phyloP scores from a whole-genome alignment of 768 basidiomycete genomes.

The Lactarius indigo region DNA sequence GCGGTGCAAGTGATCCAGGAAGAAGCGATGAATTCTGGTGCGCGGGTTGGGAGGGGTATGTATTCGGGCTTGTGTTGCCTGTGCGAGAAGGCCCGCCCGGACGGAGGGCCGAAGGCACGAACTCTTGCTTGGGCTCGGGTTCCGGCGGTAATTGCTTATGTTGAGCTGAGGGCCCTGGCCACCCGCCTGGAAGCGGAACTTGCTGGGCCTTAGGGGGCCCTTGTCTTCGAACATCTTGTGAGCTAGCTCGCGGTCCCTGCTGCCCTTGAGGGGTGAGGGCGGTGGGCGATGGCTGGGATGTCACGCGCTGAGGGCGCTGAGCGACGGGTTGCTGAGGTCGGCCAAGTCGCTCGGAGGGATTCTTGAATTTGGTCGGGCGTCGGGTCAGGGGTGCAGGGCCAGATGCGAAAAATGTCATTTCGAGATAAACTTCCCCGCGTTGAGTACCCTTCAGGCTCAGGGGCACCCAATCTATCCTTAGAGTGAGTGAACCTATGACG shows the following conservation, averaged over 20 bases:
- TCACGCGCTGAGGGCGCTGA: constrained; percentile 3
- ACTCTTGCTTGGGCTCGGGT: constrained; percentile 11
- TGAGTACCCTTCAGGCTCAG: constrained; percentile 56
- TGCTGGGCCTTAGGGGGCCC: constrained; percentile 4
- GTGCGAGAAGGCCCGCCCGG: constrained; percentile 14
- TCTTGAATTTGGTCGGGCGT: constrained; percentile 32
- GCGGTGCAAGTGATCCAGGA: constrained; percentile 3
- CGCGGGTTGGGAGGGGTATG: neutral
- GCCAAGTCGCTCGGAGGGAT: constrained; percentile 19
- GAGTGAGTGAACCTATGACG: neutral
- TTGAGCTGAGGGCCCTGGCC: constrained; percentile 13
- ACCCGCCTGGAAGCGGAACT: constrained; percentile 12
- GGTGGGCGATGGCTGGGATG: neutral
- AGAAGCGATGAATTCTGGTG: neutral
- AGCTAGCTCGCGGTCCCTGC: neutral
- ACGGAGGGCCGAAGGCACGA: constrained; percentile 15
- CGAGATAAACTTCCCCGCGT: constrained; percentile 85
- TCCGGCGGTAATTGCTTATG: neutral
- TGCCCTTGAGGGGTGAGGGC: constrained; percentile 6
- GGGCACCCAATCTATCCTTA: constrained; percentile 58
- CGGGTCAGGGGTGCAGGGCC: constrained; percentile 46
- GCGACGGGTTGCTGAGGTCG: constrained; percentile 10
- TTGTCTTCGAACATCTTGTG: constrained; percentile 9
- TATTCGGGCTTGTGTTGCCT: neutral
- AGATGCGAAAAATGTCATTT: constrained; percentile 89